Evolutionary conservation across 1,139 yeast species (phyloP).

Genomic region (Diutina siamensis): DNA sequence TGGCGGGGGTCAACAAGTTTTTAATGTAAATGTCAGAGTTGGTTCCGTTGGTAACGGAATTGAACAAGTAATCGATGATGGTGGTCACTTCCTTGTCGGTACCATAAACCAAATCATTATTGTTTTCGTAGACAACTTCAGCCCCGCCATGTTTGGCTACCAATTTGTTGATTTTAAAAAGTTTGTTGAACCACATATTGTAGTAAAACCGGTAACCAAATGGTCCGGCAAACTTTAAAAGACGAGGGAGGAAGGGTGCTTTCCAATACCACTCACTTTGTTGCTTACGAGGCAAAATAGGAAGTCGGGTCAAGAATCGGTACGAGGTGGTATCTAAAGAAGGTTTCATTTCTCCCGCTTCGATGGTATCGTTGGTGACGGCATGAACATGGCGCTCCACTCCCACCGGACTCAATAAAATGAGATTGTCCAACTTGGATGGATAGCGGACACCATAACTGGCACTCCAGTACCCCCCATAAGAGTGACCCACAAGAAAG

Average conservation of each 20-base stretch:
- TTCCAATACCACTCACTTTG: constrained; percentile 29
- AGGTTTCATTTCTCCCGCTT: constrained; percentile 15
- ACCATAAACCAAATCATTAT: constrained; percentile 27
- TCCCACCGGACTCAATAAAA: constrained; percentile 84
- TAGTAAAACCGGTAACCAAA: constrained; percentile 36
- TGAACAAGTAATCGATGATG: constrained; percentile 44
- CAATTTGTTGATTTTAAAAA: constrained; percentile 33
- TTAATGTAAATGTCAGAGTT: constrained; percentile 58
- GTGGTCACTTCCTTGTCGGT: constrained; percentile 15
- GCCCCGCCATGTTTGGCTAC: constrained; percentile 26
- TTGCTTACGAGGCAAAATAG: constrained; percentile 22
- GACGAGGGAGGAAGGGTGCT: constrained; percentile 27
- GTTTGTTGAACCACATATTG: constrained; percentile 32
- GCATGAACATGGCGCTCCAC: constrained; percentile 66
- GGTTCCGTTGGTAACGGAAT: constrained; percentile 47
- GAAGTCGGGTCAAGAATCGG: constrained; percentile 33
- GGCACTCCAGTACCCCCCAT: constrained; percentile 37
- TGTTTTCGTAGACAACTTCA: constrained; percentile 13
- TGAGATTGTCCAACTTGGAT: constrained; percentile 45
- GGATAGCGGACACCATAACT: constrained; percentile 37
- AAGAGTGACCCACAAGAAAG: constrained; percentile 33
- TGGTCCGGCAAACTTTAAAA: constrained; percentile 38
- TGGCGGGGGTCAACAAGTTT: constrained; percentile 58
- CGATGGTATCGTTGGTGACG: constrained; percentile 25
- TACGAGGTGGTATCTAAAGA: constrained; percentile 26